Evolutionary conservation across 495 filamentous ascomycete species (phyloP).

Genomic region (Tuber magnatum): DNA sequence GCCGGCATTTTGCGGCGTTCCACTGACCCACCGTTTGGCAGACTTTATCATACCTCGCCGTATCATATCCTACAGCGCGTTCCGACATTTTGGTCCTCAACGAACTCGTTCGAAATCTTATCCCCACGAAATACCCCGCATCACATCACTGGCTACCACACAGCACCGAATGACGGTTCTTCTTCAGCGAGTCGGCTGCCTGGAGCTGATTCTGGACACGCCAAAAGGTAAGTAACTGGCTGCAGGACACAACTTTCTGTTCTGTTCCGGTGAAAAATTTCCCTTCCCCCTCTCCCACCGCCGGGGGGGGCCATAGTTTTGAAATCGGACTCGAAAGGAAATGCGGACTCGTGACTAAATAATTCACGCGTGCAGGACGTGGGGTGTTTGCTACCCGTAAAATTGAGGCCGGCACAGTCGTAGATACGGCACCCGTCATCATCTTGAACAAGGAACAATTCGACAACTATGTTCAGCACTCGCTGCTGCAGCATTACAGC

Average conservation of each 20-base stretch:
- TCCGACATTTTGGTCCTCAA: not conserved
- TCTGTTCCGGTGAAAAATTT: conserved; percentile 24
- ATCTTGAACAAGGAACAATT: conserved; percentile 48
- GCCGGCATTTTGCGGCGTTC: not conserved
- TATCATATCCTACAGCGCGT: not conserved
- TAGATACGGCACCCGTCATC: conserved; percentile 52
- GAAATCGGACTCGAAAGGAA: not conserved
- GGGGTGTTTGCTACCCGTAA: conserved; percentile 47
- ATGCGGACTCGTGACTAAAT: conserved; percentile 19
- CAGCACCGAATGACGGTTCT: conserved; percentile 36
- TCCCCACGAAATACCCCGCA: not conserved
- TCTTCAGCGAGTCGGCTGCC: conserved; percentile 36
- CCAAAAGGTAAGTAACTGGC: conserved; percentile 41
- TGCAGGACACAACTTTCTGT: not conserved
- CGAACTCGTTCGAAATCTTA: not conserved
- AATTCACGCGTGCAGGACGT: conserved; percentile 43
- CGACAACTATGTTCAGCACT: conserved; percentile 47
- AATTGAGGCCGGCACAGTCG: conserved; percentile 47
- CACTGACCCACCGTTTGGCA: not conserved
- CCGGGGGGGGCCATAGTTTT: conserved; percentile 12
- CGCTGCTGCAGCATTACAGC: conserved; percentile 51
- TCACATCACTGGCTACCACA: conserved; percentile 5
- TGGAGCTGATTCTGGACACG: conserved; percentile 42
- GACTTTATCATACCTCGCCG: too few relatives aligned
- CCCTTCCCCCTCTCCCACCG: conserved; percentile 34